phyloP scores from a whole-genome alignment of 108 stramenopile genomes.

The Cyclotella choctawhatcheeana region DNA sequence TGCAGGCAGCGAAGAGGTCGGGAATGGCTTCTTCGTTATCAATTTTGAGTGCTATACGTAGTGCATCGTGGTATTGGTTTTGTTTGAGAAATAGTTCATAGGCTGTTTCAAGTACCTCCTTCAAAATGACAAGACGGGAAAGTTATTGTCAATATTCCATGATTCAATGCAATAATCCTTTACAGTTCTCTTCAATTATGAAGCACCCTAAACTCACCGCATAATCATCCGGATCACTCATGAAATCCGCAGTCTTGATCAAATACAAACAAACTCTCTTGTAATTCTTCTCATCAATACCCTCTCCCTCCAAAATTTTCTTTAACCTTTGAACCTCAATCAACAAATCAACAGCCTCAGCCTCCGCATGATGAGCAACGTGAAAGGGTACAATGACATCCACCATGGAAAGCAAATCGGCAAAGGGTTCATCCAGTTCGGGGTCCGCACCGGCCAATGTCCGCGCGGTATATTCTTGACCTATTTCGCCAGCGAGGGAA shows the following conservation, averaged over 20 bases:
- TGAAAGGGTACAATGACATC: conserved; percentile 98
- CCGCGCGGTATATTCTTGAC: conserved; percentile 93
- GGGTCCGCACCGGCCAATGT: conserved; percentile 76
- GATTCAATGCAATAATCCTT: too few species aligned
- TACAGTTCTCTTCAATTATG: too few species aligned
- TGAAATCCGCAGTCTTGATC: conserved; percentile 95
- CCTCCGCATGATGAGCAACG: conserved; percentile 97
- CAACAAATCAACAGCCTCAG: conserved; percentile 98
- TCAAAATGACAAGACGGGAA: too few species aligned
- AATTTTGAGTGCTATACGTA: conserved; percentile 93
- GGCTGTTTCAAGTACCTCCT: conserved; percentile 92
- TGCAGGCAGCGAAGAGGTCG: conserved; percentile 69
- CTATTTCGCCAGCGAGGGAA: conserved; percentile 95
- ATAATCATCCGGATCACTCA: conserved; percentile 93
- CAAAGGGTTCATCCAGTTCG: conserved; percentile 74
- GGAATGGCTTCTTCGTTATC: conserved; percentile 73
- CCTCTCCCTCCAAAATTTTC: conserved; percentile 74
- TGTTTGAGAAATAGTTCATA: conserved; percentile 90
- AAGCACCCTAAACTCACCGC: conserved; percentile 60
- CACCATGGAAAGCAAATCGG: conserved; percentile 89
- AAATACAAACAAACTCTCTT: conserved; percentile 96
- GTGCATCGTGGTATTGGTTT: conserved; percentile 86
- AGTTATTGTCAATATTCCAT: too few species aligned
- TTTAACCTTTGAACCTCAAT: conserved; percentile 95
- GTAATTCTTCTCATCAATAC: conserved; percentile 94